Evolutionary conservation across 2,329 filamentous ascomycete genomes (phyloP), one percentile per base, ranked within the genome.

Genomic region (Sporothrix pallida): DNA sequence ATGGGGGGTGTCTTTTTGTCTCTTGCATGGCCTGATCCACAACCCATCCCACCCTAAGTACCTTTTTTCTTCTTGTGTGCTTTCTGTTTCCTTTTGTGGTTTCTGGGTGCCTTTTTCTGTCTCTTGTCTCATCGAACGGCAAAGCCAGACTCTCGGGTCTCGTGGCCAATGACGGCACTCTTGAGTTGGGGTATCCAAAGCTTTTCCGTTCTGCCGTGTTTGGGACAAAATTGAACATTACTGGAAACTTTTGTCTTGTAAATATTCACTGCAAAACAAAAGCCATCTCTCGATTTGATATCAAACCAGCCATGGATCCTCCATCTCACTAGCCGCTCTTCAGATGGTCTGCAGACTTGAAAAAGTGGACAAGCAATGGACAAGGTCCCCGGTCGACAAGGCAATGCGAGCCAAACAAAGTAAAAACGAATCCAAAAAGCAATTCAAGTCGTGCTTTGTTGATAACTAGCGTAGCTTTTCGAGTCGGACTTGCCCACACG

Each of bases 281-380:
- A 37, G 31, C 5, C 31, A 37, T 44, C 58, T n/a, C 58, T 26
- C 31, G 10, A 12, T 63, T 46, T 54, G 50, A 58, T 71, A 48
- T 44, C 54, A 48, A 37, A 52, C 37, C 17, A n/a, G 13, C 20
- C 42, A 46, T 42, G 44, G 44, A 50, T 31, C 63, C 23, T 23
- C 44, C 44, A n/a, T n/a, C 46, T 52, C 65, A 37, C 65, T 37
- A 68, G 65, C 26, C 65, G 46, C 48, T 8, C 50, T 56, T 46
- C 15, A 46, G 20, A 46, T 31, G 54, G 69, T 71, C 69, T 60
- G 54, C 37, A 62, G 69, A 71, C 69, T 62, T 56, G 52, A 70
- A 58, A 37, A 71, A 60, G 52, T 70, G 68, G 68, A 70, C 68
- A 70, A 63, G 37, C 31, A 37, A 44, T 13, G 12, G 63, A 68